Percentiles rank a stretch among this genome's conserved stretches.
These are phyloP conservation scores for Vigna mungo DNA, from an alignment of 306 rosid species.

Conservation along the genomic window DNA sequence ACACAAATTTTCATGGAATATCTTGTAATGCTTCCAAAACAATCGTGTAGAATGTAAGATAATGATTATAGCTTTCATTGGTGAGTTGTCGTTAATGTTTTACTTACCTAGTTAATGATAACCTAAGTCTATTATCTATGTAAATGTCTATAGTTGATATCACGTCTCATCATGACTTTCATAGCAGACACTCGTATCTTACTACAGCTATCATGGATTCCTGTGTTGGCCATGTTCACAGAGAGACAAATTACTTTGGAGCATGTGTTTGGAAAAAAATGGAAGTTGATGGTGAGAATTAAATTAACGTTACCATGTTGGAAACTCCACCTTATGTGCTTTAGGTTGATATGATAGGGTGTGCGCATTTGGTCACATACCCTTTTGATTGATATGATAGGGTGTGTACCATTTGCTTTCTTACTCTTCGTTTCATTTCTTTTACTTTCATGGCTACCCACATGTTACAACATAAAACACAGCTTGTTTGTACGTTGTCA, in stretches of 20 bases:
- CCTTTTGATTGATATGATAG: neutral
- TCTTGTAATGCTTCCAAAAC: too few species aligned
- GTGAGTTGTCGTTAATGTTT: too few species aligned
- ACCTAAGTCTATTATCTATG: neutral
- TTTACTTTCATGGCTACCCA: neutral
- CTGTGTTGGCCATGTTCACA: neutral
- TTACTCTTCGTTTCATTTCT: neutral
- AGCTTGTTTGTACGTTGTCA: too few species aligned
- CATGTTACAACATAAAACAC: neutral
- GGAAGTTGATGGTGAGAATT: neutral
- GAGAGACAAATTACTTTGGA: neutral
- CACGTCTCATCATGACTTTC: neutral
- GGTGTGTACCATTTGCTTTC: neutral
- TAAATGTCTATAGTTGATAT: neutral
- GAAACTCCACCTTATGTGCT: neutral
- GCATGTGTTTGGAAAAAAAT: neutral
- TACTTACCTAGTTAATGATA: neutral
- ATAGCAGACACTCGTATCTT: neutral
- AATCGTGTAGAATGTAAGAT: too few species aligned
- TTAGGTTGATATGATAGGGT: neutral
- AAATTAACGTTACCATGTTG: neutral
- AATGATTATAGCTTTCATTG: too few species aligned
- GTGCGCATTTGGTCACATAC: neutral
- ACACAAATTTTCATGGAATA: too few species aligned
- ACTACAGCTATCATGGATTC: neutral